Evolutionary conservation across 495 filamentous ascomycete genomes (phyloP), one percentile per base, ranked within the genome.

Genomic region (Penicillium canescens): DNA sequence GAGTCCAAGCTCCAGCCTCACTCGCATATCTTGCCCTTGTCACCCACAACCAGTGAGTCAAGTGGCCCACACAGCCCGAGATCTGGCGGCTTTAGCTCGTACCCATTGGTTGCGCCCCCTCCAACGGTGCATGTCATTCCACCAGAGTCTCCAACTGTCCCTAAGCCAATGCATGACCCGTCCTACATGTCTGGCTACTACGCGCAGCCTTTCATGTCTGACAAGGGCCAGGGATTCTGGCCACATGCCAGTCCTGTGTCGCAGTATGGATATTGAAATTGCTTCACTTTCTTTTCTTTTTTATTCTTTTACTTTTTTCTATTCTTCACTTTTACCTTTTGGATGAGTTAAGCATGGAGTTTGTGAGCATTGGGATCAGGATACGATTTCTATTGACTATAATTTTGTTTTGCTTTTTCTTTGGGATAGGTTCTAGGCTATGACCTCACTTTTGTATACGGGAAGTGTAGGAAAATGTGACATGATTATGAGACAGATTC

Each of bases 41-140:
- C 63, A 0, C 63, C 63, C 10, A 50, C 60, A 2, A 54, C 61
- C 9, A 66, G 63, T 31, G 57, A 59, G 12, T 66, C 61, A 4
- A 66, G 63, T 54, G 63, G 54, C 3, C 57, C 63, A 3, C 60
- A 61, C 16, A 66, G 60, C 31, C 63, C 63, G 4, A 52, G 52
- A 3, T 31, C 28, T 31, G 47, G 47, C 1, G 48, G 42, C 2
- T 64, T 49, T 38, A 44, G 55, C 14, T n/a, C 53, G 8, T 62
- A 64, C 13, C 48, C 51, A 0, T 18, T 56, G 28, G 16, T 12
- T 12, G 59, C 64, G 52, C 26, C 41, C 12, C 46, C 48, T 0
- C n/a, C 42, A 3, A 40, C 52, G 20, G 20, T 66, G 12, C 39
- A 51, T 18, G 39, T 51, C 5, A 43, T 51, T 7, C 49, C 49